Percentiles rank a stretch among this genome's conserved stretches.
phyloP scores from a whole-genome alignment of 805 yeast species.

The Saccharomycopsis sp. region DNA sequence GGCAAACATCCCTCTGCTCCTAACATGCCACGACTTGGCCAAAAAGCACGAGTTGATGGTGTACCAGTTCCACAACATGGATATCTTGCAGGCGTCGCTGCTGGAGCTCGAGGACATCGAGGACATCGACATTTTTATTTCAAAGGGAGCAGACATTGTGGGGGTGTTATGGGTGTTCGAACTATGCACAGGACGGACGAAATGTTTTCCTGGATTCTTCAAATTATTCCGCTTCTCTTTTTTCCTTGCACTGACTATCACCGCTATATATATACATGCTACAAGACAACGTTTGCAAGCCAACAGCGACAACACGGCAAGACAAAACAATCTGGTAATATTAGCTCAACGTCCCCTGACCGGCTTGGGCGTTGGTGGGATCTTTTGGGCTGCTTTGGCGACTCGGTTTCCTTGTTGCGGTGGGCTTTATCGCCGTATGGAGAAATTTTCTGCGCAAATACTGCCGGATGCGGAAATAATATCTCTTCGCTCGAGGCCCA shows the following conservation, averaged over 20 bases:
- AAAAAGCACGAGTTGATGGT: conserved; percentile 61
- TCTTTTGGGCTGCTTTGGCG: not conserved
- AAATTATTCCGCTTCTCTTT: not conserved
- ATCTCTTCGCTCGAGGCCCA: not conserved
- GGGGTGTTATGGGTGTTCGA: not conserved
- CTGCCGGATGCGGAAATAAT: not conserved
- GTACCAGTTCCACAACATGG: conserved; percentile 71
- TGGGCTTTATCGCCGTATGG: not conserved
- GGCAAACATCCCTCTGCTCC: conserved; percentile 53
- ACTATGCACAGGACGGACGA: not conserved
- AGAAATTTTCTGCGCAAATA: not conserved
- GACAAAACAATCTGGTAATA: not conserved
- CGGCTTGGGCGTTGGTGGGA: not conserved
- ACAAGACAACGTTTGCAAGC: not conserved
- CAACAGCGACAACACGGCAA: not conserved
- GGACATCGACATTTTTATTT: not conserved
- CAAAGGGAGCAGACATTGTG: not conserved
- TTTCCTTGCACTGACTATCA: not conserved
- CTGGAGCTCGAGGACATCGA: not conserved
- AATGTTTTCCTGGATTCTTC: not conserved
- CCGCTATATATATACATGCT: not conserved
- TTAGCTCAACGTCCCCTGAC: not conserved
- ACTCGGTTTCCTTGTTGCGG: not conserved
- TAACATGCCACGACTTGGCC: conserved; percentile 57
- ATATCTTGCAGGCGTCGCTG: not conserved